Conservation (phyloP, 2,329 filamentous ascomycete species). For the Endothia cerciana region DNA sequence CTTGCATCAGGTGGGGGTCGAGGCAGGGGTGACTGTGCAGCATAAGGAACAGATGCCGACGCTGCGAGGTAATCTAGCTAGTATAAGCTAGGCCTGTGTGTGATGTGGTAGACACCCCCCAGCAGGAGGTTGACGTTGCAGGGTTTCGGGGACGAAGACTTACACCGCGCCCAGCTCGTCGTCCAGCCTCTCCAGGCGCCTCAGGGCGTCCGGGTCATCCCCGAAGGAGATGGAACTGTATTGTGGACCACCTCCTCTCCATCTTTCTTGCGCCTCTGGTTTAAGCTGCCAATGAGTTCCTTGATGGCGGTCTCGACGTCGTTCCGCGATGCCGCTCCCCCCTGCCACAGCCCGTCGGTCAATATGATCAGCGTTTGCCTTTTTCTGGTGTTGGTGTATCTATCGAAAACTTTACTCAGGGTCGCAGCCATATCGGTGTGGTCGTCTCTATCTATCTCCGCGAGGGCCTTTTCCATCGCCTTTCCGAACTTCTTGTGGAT, state of each 20-base stretch:
- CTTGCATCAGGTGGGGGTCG: background rate
- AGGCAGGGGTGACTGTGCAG: too few species aligned
- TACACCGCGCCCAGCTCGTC: background rate
- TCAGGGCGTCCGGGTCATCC: background rate
- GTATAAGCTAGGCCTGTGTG: too few species aligned
- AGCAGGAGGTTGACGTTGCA: too few species aligned
- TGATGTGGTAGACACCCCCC: too few species aligned
- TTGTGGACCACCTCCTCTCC: conserved; percentile 3
- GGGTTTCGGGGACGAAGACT: background rate
- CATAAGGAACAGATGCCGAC: too few species aligned
- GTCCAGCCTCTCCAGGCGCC: background rate
- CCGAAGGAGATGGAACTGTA: conserved; percentile 8
- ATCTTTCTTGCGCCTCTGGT: background rate
- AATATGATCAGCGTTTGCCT: background rate
- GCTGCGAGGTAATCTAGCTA: too few species aligned
- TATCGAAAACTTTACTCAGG: background rate
- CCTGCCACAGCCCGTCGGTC: conserved; percentile 1
- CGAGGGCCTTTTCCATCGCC: background rate
- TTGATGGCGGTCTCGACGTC: background rate
- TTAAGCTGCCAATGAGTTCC: background rate
- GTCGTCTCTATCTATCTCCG: background rate
- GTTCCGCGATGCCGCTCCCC: background rate
- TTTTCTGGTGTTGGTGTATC: background rate
- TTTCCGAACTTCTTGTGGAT: conserved; percentile 1
- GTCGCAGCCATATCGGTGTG: conserved; percentile 3